phyloP scores from a whole-genome alignment of 129 eudicot genomes.

The Scalesia atractyloides region DNA sequence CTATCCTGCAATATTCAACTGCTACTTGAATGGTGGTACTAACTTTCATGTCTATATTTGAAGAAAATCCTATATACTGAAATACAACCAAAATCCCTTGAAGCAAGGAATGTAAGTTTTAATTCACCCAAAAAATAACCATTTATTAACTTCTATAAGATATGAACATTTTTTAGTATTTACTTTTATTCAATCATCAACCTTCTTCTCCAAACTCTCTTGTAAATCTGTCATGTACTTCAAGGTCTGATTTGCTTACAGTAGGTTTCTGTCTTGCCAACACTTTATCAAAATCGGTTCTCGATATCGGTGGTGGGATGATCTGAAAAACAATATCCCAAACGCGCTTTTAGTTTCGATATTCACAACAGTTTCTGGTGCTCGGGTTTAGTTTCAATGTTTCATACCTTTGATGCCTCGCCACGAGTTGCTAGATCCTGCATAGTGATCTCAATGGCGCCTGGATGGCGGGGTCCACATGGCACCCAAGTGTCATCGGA shows the following conservation, averaged over 20 bases:
- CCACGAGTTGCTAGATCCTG: conserved; percentile 62
- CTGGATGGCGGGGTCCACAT: conserved; percentile 66
- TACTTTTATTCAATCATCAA: conserved; percentile 19
- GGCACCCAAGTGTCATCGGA: conserved; percentile 47
- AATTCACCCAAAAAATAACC: conserved; percentile 8
- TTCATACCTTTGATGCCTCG: conserved; percentile 53
- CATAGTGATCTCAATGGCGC: conserved; percentile 61
- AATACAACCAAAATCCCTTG: background rate
- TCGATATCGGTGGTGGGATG: conserved; percentile 52
- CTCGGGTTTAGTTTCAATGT: background rate
- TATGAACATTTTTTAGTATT: conserved; percentile 18
- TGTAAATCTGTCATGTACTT: conserved; percentile 59
- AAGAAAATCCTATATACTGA: conserved; percentile 15
- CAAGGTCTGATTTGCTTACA: conserved; percentile 60
- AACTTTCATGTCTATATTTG: conserved; percentile 3
- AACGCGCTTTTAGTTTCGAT: conserved; percentile 9
- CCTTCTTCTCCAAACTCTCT: conserved; percentile 72
- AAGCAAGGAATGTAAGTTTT: conserved; percentile 5
- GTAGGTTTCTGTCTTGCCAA: conserved; percentile 57
- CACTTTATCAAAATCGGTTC: conserved; percentile 57
- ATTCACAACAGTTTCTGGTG: background rate
- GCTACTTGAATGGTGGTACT: no score
- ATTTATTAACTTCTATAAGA: background rate
- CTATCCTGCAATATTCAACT: no score
- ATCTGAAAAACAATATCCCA: conserved; percentile 35